phyloP scores from a whole-genome alignment of 768 basidiomycete species.

The Lactarius trivialis region DNA sequence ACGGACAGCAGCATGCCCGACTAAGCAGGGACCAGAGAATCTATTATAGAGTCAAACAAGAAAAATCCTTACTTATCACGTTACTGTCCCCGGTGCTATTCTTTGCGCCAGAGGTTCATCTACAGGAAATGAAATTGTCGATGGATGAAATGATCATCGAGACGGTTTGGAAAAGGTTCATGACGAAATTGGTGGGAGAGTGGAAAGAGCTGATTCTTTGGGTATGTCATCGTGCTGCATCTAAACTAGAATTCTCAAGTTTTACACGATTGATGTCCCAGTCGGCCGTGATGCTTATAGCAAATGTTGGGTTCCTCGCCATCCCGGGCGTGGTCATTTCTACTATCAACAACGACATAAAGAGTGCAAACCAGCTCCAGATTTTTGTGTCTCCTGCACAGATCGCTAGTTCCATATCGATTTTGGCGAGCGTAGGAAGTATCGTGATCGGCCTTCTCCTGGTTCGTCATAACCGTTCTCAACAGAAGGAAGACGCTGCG shows the following conservation, averaged over 20 bases:
- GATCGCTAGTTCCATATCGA: constrained; percentile 44
- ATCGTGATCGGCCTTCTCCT: constrained; percentile 43
- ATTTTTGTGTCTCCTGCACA: not conserved
- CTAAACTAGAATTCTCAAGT: not conserved
- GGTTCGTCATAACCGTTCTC: constrained; percentile 35
- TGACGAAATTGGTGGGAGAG: not conserved
- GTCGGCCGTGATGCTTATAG: constrained; percentile 26
- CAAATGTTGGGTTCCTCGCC: constrained; percentile 29
- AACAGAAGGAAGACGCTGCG: constrained; percentile 31
- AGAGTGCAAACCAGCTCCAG: not conserved
- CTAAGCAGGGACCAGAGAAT: not conserved
- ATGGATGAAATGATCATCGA: not conserved
- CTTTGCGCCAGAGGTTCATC: not conserved
- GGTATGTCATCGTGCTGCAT: not conserved
- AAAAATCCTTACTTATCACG: not conserved
- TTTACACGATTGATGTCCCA: not conserved
- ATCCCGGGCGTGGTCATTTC: constrained; percentile 26
- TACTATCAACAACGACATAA: not conserved
- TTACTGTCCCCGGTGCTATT: not conserved
- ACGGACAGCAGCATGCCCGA: not conserved
- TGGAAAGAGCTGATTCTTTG: constrained; percentile 1
- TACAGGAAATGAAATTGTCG: not conserved
- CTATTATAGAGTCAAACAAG: not conserved
- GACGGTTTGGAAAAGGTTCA: not conserved
- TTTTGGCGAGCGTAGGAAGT: constrained; percentile 40